phyloP scores from a whole-genome alignment of 2,329 filamentous ascomycete genomes.

The Xylariaceae sp. region DNA sequence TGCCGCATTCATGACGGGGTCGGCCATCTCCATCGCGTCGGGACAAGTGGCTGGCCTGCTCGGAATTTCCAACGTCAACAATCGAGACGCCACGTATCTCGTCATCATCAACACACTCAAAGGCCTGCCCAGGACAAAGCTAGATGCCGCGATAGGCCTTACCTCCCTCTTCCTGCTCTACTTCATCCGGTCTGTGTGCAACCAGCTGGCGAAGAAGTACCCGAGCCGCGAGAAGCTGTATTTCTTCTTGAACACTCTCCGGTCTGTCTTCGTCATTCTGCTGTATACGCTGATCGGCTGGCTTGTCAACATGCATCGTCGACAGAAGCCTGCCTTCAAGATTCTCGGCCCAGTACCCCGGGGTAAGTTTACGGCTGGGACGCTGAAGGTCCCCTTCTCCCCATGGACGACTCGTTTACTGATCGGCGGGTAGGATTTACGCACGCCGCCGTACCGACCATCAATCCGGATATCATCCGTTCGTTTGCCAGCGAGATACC shows the following conservation, averaged over 20 bases:
- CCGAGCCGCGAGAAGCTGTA: conserved; percentile 66
- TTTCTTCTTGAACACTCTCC: conserved; percentile 88
- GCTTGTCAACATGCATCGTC: conserved; percentile 67
- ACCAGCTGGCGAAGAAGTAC: conserved; percentile 59
- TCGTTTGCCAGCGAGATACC: conserved; percentile 70
- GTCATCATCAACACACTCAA: conserved; percentile 82
- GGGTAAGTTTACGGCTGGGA: conserved; percentile 49
- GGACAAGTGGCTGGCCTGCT: conserved; percentile 80
- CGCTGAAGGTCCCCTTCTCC: not conserved
- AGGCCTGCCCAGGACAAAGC: conserved; percentile 55
- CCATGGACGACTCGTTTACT: not conserved
- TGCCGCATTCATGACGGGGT: conserved; percentile 95
- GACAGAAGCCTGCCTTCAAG: conserved; percentile 60
- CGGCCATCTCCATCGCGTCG: conserved; percentile 78
- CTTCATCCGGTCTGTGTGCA: conserved; percentile 62
- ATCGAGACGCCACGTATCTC: conserved; percentile 69
- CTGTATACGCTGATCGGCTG: conserved; percentile 90
- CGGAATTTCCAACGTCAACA: conserved; percentile 71
- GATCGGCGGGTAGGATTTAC: conserved; percentile 59
- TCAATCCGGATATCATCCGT: conserved; percentile 62
- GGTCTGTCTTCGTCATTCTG: conserved; percentile 86
- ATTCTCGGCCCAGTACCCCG: conserved; percentile 74
- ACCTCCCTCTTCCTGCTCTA: conserved; percentile 76
- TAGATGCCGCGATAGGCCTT: conserved; percentile 89
- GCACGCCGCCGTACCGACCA: conserved; percentile 64